phyloP scores from a whole-genome alignment of 164 flowering plant genomes.

The Tetracentron sinense region DNA sequence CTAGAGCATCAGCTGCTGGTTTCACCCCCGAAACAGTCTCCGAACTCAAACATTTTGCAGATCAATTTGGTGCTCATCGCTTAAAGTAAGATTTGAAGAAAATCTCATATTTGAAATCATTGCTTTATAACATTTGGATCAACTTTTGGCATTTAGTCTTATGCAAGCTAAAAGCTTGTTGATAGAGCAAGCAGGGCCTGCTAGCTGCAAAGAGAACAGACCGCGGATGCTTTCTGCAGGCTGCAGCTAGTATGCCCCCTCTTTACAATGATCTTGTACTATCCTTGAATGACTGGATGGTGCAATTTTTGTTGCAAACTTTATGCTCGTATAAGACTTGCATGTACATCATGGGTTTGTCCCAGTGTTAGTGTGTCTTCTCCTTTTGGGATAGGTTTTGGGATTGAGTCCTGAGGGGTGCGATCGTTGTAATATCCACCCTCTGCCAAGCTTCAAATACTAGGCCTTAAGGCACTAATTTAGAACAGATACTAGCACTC shows the following conservation, averaged over 20 bases:
- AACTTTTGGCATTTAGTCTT: neutral
- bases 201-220: neutral
- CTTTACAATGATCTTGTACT: neutral
- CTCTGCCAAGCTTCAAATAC: too few species aligned
- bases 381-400: too few species aligned
- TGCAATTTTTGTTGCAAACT: neutral
- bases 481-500: too few species aligned
- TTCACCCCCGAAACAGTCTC: constrained; percentile 55
- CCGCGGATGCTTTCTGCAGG: neutral
- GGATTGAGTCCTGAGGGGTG: too few species aligned
- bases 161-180: neutral
- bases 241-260: neutral
- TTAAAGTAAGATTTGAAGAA: constrained; percentile 50
- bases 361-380: too few species aligned
- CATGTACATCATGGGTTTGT: too few species aligned
- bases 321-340: constrained; percentile 1
- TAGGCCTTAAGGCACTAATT: too few species aligned
- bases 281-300: neutral
- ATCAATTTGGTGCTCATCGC: constrained; percentile 70
- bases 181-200: neutral
- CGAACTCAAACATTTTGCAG: constrained; percentile 67
- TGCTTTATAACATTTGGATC: neutral
- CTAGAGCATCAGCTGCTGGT: constrained; percentile 73
- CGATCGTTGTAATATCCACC: too few species aligned
- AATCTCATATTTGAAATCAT: neutral